Base-by-base conservation (phyloP, 2,329 filamentous ascomycete species). In the Botryosphaeria dothidea region DNA sequence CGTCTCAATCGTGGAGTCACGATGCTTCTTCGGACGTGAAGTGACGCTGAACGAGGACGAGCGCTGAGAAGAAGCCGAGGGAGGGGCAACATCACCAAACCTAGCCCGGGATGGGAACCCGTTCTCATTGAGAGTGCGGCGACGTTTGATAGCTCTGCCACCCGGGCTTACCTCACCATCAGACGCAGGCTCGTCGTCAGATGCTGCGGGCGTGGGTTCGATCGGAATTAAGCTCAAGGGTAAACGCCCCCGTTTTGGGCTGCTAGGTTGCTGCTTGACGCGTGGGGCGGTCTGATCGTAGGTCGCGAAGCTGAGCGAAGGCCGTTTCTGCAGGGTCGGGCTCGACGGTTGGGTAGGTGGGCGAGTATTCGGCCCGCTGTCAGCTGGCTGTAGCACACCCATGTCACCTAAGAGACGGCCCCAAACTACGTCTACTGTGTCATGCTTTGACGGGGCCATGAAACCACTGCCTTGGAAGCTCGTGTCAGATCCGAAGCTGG, bases 391-490 rank as follows among this genome's bases (percentile, higher is more conserved):
- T 27, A 66, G 31, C 7, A 54, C 64, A 7, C 38, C 17, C 64
- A 66, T 41, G 19, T 66, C 64, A 13, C 41, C 36, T 45, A 75
- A 67, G 54, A 76, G 67, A 6, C 71, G 72, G 25, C 66, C 68
- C 7, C 69, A 69, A 2, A 73, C 69, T n/a, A 67, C 67, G 1
- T 71, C 69, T 52, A 74, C 69, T 17, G 67, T 70, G 23, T 72
- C 69, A 23, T 69, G 65, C 25, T 52, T 58, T 2, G 68, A 66
- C 5, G 70, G 70, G 0, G 73, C 25, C 15, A 41, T 38, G n/a
- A 51, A 65, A 21, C 54, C 63, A 4, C 15, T 52, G 31, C 54
- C 45, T 6, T 46, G 31, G 57, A 66, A 66, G 8, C 29, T 57
- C 34, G 21, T 54, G 45, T 66, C 64, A n/a, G 64, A 56, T 5